Base-by-base conservation (phyloP, 176 grass and related monocot species). In the Microstegium vimineum region DNA sequence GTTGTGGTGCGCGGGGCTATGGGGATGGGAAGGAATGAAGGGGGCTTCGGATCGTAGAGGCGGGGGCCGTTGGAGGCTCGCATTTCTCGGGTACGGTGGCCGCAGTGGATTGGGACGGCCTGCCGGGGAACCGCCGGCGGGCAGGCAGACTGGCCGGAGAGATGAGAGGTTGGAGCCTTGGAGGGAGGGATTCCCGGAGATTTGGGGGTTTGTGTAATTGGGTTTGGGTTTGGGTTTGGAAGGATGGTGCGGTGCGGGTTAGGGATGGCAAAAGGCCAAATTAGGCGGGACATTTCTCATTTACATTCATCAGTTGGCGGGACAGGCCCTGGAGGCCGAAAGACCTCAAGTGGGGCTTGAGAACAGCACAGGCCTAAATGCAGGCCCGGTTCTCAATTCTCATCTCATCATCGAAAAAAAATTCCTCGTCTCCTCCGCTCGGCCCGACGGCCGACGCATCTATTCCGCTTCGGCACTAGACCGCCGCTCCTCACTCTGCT, bases 1-100 rank as follows among this genome's bases (percentile, higher is more conserved):
- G 49, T 51, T 22, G 40, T 41, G 35, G 30, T 37, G 25, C 12
- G 23, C 3, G 59, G 45, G 68, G 34, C 10, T 5, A 86, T 0
- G 17, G 84, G 84, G 33, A 73, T 41, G 23, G 57, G 57, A 12
- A 86, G 67, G n/a, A 66, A 52, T 5, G 30, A 35, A 2, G 84
- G 67, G 22, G 63, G 31, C 42, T 54, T 49, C 43, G 63, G 43
- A 23, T 80, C 77, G 42, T 8, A 15, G n/a, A 32, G 16, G 31
- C 16, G 5, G 71, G 8, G 32, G 31, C n/a, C 41, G 10, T n/a
- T 8, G 32, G 56, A 52, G 14, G 16, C 11, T 5, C 27, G 68
- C 84, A 86, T 86, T 79, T n/a, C 16, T n/a, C 20, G 27, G 66
- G 40, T 2, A 16, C 8, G 40, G 14, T 16, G 2, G 30, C 15